phyloP scores from a whole-genome alignment of 2,329 filamentous ascomycete species.

The Boeremia exigua region DNA sequence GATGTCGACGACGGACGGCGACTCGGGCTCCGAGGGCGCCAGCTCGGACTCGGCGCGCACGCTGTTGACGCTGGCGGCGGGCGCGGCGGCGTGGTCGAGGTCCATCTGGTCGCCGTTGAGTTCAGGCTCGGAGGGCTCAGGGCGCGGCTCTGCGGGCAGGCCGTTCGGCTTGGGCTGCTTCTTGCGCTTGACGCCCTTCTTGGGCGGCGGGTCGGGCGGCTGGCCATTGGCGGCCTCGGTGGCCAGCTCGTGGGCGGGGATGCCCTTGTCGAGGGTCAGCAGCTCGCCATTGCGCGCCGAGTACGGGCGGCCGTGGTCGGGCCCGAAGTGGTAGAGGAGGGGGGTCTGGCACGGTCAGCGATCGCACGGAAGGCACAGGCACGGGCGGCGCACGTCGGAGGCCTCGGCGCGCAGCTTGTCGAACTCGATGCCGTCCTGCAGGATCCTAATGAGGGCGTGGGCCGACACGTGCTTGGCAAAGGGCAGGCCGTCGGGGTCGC shows the following conservation, averaged over 20 bases:
- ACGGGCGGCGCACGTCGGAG: conserved; percentile 34
- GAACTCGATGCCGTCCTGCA: conserved; percentile 66
- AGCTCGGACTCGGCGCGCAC: conserved; percentile 46
- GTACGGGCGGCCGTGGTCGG: conserved; percentile 49
- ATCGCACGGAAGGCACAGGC: too few species aligned
- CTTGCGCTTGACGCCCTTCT: conserved; percentile 45
- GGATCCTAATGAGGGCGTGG: conserved; percentile 65
- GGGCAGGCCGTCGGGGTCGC: conserved; percentile 65
- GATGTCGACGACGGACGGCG: conserved; percentile 46
- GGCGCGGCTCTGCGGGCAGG: conserved; percentile 32
- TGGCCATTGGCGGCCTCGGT: conserved; percentile 41
- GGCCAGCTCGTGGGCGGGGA: conserved; percentile 43
- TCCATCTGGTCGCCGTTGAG: conserved; percentile 57
- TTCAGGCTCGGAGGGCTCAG: conserved; percentile 33
- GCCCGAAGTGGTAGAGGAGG: conserved; percentile 46
- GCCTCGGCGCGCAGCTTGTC: conserved; percentile 52
- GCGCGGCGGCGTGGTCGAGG: conserved; percentile 45
- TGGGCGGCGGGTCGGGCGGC: conserved; percentile 39
- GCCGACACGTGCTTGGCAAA: conserved; percentile 66
- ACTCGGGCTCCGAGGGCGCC: conserved; percentile 46
- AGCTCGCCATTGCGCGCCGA: conserved; percentile 46
- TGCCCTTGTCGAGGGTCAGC: conserved; percentile 45
- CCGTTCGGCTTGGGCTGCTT: conserved; percentile 42
- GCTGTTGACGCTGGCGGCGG: conserved; percentile 36
- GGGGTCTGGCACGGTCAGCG: conserved; percentile 36